These are phyloP conservation scores for Candida anglica DNA, from an alignment of 805 yeast species.

Conservation along the genomic window DNA sequence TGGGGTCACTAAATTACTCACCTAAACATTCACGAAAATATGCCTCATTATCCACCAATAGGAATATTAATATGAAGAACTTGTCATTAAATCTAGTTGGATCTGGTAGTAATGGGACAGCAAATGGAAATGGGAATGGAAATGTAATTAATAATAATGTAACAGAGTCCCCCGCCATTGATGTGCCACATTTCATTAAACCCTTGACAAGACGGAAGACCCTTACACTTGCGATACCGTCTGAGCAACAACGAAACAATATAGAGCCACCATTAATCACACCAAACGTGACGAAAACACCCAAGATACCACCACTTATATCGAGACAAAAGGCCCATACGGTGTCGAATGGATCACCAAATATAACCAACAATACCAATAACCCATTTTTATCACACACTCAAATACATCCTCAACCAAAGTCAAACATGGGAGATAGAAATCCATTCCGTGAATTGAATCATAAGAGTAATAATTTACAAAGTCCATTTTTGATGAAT, in stretches of 20 bases:
- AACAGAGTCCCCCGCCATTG: too few relatives aligned
- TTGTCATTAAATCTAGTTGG: slow-evolving; percentile 25
- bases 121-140: too few relatives aligned
- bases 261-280: slow-evolving; percentile 11
- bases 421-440: neutral
- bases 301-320: slow-evolving; percentile 13
- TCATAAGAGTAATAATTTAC: slow-evolving; percentile 5
- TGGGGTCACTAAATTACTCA: slow-evolving; percentile 28
- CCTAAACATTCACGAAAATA: slow-evolving; percentile 34
- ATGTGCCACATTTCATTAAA: too few relatives aligned
- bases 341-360: neutral
- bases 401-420: neutral
- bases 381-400: neutral
- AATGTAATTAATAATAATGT: too few relatives aligned
- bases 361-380: neutral
- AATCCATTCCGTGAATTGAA: slow-evolving; percentile 3
- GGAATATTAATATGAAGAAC: slow-evolving; percentile 36
- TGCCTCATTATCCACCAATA: slow-evolving; percentile 17
- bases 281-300: slow-evolving; percentile 16
- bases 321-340: slow-evolving; percentile 1
- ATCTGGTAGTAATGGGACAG: too few relatives aligned
- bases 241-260: slow-evolving; percentile 1
- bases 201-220: slow-evolving; percentile 11
- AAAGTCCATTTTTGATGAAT: slow-evolving; percentile 6
- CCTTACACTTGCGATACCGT: slow-evolving; percentile 13